These are phyloP conservation scores for Orbilia quercus DNA, from an alignment of 2,329 filamentous ascomycete species.

Conservation along the genomic window DNA sequence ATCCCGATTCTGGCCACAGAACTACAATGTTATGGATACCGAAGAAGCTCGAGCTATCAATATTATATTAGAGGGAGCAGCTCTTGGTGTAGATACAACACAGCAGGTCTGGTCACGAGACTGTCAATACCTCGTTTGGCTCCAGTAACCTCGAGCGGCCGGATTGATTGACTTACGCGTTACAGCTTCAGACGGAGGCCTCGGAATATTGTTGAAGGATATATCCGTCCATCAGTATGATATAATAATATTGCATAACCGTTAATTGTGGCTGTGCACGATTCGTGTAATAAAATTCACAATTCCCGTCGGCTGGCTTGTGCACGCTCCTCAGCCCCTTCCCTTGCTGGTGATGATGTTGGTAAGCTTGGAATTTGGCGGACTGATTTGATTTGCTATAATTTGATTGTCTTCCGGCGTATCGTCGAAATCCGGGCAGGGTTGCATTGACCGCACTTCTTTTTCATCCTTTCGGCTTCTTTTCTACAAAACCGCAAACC, in stretches of 20 bases:
- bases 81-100: neutral
- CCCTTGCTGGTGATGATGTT: no score
- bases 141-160: constrained; percentile 4
- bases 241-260: no score
- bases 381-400: no score
- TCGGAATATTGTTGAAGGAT: neutral
- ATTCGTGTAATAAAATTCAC: neutral
- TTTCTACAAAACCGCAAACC: constrained; percentile 1
- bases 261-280: neutral
- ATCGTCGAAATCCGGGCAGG: constrained; percentile 5
- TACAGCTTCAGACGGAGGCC: constrained; percentile 1
- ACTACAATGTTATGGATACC: no score
- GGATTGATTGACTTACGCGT: constrained; percentile 12
- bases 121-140: constrained; percentile 1
- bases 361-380: neutral
- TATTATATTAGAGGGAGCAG: no score
- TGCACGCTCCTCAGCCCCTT: neutral
- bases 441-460: neutral
- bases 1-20: no score
- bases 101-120: no score
- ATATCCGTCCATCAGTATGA: no score
- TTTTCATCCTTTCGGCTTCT: neutral
- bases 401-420: neutral
- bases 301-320: neutral
- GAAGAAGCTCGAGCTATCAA: no score